phyloP scores from a whole-genome alignment of 257 asterid genomes.

The Avicennia marina region DNA sequence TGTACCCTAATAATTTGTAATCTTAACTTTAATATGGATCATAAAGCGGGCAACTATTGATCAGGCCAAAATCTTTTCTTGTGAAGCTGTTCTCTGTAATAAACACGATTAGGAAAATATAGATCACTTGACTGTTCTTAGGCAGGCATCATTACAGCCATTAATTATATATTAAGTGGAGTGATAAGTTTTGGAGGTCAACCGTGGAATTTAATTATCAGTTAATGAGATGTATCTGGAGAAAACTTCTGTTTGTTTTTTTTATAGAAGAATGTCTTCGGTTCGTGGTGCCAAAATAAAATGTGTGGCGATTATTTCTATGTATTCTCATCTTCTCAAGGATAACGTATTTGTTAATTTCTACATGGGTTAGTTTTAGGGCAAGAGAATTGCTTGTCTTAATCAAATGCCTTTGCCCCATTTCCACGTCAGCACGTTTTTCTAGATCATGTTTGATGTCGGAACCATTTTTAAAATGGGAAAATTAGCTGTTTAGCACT shows the following conservation, averaged over 20 bases:
- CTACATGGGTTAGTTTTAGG: neutral
- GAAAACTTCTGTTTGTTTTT: neutral
- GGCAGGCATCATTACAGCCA: neutral
- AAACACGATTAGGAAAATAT: neutral
- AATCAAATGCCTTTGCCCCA: too few species aligned
- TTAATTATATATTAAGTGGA: too few species aligned
- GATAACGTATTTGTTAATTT: slow-evolving; percentile 1
- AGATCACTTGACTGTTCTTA: neutral
- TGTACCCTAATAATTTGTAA: too few species aligned
- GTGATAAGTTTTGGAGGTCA: too few species aligned
- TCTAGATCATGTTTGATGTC: too few species aligned
- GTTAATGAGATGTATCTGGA: neutral
- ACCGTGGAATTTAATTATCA: neutral
- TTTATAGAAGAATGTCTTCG: slow-evolving; percentile 7
- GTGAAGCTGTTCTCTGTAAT: too few species aligned
- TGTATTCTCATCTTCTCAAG: slow-evolving; percentile 1
- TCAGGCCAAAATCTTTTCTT: too few species aligned
- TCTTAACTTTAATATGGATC: too few species aligned
- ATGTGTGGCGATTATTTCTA: slow-evolving; percentile 19
- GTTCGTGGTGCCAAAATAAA: slow-evolving; percentile 14
- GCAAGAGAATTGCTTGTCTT: neutral
- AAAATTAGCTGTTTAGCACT: too few species aligned
- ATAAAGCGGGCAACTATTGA: too few species aligned
- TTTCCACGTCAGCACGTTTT: too few species aligned
- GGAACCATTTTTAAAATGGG: too few species aligned